phyloP scores from a whole-genome alignment of 257 asterid species.

The Anisodus acutangulus region DNA sequence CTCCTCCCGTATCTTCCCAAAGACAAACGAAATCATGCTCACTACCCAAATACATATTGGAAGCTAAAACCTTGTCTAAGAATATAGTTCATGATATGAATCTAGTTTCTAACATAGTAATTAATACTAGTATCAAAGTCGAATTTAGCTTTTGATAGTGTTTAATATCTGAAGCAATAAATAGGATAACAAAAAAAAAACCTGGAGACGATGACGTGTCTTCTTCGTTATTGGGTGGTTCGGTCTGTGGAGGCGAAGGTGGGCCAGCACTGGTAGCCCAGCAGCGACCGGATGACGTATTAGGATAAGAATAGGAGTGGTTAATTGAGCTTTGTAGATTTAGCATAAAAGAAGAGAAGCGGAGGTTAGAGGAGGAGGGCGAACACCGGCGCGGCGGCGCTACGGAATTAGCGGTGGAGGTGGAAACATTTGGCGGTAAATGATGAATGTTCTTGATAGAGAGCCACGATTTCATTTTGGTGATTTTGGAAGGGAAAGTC shows the following conservation, averaged over 20 bases:
- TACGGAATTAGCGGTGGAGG: slow-evolving; percentile 26
- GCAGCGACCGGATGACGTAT: slow-evolving; percentile 48
- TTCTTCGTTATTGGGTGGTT: slow-evolving; percentile 52
- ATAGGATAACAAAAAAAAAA: slow-evolving; percentile 25
- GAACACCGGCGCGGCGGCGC: neutral
- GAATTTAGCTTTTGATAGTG: neutral
- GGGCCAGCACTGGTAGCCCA: slow-evolving; percentile 51
- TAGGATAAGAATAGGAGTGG: slow-evolving; percentile 35
- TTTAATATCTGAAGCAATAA: neutral
- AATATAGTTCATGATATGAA: too few relatives aligned
- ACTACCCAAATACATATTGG: too few relatives aligned
- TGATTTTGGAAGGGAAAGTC: neutral
- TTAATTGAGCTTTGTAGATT: slow-evolving; percentile 48
- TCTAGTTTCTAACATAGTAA: neutral
- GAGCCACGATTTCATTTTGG: slow-evolving; percentile 36
- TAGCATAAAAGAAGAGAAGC: slow-evolving; percentile 13
- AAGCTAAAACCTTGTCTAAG: too few relatives aligned
- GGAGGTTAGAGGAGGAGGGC: slow-evolving; percentile 17
- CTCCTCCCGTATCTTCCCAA: too few relatives aligned
- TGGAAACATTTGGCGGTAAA: slow-evolving; percentile 14
- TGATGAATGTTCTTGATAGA: slow-evolving; percentile 32
- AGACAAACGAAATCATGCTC: too few relatives aligned
- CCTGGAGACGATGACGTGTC: slow-evolving; percentile 50
- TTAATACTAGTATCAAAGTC: neutral
- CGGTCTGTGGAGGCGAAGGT: slow-evolving; percentile 52